Percentiles rank a stretch among this genome's conserved stretches.
Conservation (phyloP, 805 yeast genomes). For the Wickerhamiella lipophila region DNA sequence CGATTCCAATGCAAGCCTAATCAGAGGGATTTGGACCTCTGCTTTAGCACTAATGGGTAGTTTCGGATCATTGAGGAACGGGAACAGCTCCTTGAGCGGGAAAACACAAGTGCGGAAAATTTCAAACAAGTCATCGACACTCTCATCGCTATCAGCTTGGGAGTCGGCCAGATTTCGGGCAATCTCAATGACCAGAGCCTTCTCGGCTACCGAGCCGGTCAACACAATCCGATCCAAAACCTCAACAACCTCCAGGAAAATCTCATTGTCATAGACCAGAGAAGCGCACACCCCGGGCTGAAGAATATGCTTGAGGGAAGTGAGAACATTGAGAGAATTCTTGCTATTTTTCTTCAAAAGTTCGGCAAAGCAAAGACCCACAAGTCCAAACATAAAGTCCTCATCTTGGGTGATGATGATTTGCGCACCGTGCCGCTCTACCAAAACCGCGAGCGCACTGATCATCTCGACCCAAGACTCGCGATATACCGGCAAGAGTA, state of each 20-base stretch:
- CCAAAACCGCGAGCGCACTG: conserved; percentile 56
- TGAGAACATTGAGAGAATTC: conserved; percentile 28
- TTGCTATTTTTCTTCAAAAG: conserved; percentile 36
- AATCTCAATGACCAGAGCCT: conserved; percentile 39
- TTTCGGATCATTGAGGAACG: neutral
- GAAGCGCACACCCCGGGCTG: conserved; percentile 44
- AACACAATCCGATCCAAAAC: conserved; percentile 59
- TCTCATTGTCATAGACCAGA: conserved; percentile 48
- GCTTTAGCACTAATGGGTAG: conserved; percentile 1
- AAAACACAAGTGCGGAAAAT: conserved; percentile 55
- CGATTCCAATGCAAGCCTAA: conserved; percentile 38
- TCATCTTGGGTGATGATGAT: conserved; percentile 36
- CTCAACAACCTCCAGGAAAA: conserved; percentile 65
- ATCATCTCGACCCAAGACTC: conserved; percentile 66
- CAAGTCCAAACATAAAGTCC: conserved; percentile 57
- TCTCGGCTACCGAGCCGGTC: conserved; percentile 40
- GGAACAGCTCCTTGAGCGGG: conserved; percentile 35
- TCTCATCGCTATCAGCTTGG: conserved; percentile 35
- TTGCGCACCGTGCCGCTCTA: conserved; percentile 38
- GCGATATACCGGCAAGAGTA: conserved; percentile 37
- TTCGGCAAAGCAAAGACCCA: conserved; percentile 73
- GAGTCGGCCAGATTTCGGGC: conserved; percentile 42
- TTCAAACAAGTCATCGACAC: conserved; percentile 74
- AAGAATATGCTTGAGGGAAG: conserved; percentile 45
- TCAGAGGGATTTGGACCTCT: conserved; percentile 20